Base-by-base conservation (phyloP, 345 rosid genomes). In the Populus pruinosa region DNA sequence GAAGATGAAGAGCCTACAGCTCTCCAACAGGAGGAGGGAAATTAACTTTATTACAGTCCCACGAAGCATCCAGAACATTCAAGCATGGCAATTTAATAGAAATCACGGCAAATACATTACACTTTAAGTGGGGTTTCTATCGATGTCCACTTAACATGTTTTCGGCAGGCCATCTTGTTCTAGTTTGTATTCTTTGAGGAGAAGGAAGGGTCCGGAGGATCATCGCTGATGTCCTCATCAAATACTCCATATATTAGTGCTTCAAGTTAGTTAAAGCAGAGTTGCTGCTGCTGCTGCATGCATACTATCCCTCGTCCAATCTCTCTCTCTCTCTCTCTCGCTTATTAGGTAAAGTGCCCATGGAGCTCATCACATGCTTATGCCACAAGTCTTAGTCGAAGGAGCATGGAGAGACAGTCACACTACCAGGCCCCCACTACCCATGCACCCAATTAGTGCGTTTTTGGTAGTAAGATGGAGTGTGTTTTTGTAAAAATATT, bases 141-240 rank as follows among this genome's bases (percentile, higher is more conserved):
- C 86, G 97, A 92, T 86, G 73, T 90, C 98, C 97, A 92, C 97
- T 90, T 27, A 80, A 43, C 69, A 67, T 67, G 73, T 78, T 80
- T 73, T 74, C 64, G 65, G 78, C 79, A 81, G 27, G 50, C 29
- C 76, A 55, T 80, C 50, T 38, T 71, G 59, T 78, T 33, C 80
- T 5, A 73, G 16, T 73, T 61, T 47, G 78, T 87, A 91, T 23
- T 89, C 92, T 78, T 92, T 92, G 86, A 83, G 71, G 70, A 59
- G 81, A 62, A 81, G 88, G 89, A 89, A 92, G 87, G 89, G 97
- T 81, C 94, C 89, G 83, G 85, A 81, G 82, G 65, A 83, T 74
- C 69, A 84, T 64, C 64, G 63, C 64, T 85, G 78, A 64, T 80
- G 80, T 65, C 74, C 69, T 67, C 69, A 62, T 80, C 83, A 80